phyloP scores from a whole-genome alignment of 208 protist genomes.

The Leishmania tropica region DNA sequence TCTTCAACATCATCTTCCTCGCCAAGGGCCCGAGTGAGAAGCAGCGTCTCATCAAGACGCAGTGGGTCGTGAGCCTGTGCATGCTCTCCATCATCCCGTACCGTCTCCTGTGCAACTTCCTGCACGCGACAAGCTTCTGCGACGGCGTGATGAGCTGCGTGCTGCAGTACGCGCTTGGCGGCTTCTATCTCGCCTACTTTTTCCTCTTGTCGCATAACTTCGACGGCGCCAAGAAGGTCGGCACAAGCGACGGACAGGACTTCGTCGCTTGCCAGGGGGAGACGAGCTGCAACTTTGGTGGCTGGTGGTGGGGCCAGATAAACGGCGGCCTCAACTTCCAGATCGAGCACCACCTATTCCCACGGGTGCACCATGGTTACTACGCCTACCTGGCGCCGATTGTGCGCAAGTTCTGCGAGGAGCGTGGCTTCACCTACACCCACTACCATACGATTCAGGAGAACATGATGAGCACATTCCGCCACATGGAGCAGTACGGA shows the following conservation, averaged over 20 bases:
- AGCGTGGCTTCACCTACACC: slow-evolving; percentile 66
- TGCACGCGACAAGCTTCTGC: slow-evolving; percentile 53
- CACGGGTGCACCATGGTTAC: slow-evolving; percentile 81
- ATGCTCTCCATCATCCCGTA: slow-evolving; percentile 66
- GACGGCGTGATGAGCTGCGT: slow-evolving; percentile 46
- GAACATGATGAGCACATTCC: slow-evolving; percentile 64
- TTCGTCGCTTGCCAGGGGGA: slow-evolving; percentile 72
- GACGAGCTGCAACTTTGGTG: slow-evolving; percentile 78
- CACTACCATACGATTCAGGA: slow-evolving; percentile 77
- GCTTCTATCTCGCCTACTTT: slow-evolving; percentile 85
- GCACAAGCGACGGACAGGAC: slow-evolving; percentile 49
- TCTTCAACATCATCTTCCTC: slow-evolving; percentile 66
- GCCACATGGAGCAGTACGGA: slow-evolving; percentile 67
- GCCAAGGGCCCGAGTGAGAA: slow-evolving; percentile 57
- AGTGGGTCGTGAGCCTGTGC: slow-evolving; percentile 59
- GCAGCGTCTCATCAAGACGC: slow-evolving; percentile 47
- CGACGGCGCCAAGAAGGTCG: slow-evolving; percentile 65
- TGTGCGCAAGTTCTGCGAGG: slow-evolving; percentile 64
- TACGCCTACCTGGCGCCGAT: slow-evolving; percentile 77
- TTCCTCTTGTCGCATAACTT: slow-evolving; percentile 89
- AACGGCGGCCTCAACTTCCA: slow-evolving; percentile 90
- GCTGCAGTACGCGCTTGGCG: slow-evolving; percentile 71
- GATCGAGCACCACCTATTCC: slow-evolving; percentile 92
- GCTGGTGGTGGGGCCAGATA: slow-evolving; percentile 76
- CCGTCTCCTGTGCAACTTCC: slow-evolving; percentile 55